Conservation (phyloP, 2,329 filamentous ascomycete genomes). For the Scedosporium minutisporum region DNA sequence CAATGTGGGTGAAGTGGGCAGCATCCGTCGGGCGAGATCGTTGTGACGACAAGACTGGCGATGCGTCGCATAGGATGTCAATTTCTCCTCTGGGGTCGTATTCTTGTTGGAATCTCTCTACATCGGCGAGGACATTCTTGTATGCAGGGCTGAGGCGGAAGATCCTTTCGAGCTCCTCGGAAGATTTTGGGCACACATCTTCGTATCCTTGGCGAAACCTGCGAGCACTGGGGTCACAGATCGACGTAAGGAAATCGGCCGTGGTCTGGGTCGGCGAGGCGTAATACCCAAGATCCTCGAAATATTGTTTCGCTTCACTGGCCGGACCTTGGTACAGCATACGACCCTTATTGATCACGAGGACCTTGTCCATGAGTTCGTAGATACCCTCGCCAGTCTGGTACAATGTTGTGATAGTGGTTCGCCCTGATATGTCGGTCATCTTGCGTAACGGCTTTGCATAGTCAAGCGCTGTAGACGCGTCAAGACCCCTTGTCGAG, state of each 20-base stretch:
- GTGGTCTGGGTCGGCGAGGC: conserved; percentile 64
- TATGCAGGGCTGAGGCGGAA: conserved; percentile 22
- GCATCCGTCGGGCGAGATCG: not conserved
- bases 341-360: conserved; percentile 7
- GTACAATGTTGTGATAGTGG: conserved; percentile 9
- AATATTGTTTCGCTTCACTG: conserved; percentile 56
- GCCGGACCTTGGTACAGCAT: conserved; percentile 56
- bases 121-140: conserved; percentile 19
- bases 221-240: conserved; percentile 30
- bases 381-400: conserved; percentile 8
- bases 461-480: conserved; percentile 7
- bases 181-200: conserved; percentile 21
- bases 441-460: conserved; percentile 5
- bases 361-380: conserved; percentile 8
- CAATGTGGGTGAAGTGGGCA: not conserved
- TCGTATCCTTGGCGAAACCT: conserved; percentile 22
- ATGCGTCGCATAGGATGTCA: no score
- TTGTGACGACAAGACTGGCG: conserved; percentile 10
- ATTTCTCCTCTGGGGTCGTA: conserved; percentile 14
- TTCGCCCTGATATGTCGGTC: conserved; percentile 5
- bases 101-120: conserved; percentile 15
- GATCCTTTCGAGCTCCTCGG: conserved; percentile 25
- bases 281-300: conserved; percentile 60
- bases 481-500: conserved; percentile 10
- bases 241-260: conserved; percentile 59